Conservation (phyloP, 78 protist genomes). For the Diacronema lutheri region DNA sequence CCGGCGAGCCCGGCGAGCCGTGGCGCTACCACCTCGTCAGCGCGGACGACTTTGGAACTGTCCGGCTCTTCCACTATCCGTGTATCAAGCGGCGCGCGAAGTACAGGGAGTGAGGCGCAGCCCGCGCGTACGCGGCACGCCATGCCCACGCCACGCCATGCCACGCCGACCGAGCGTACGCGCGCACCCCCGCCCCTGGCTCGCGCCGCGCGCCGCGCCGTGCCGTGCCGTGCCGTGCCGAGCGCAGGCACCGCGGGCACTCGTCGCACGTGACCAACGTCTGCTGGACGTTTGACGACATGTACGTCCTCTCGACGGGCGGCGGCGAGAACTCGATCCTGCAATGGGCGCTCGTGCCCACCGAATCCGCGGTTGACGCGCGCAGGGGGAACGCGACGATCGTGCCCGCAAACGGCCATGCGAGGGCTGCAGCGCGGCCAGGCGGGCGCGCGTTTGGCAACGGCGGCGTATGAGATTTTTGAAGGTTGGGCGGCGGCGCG, state of each 20-base stretch:
- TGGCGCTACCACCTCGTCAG: slow-evolving; percentile 40
- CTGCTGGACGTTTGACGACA: slow-evolving; percentile 22
- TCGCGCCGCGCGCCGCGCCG: too few species aligned
- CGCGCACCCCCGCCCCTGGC: too few species aligned
- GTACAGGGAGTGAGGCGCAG: not conserved
- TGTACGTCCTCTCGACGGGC: slow-evolving; percentile 38
- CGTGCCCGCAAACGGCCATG: too few species aligned
- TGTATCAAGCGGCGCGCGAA: not conserved
- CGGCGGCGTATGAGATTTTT: too few species aligned
- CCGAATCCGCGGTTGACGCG: not conserved
- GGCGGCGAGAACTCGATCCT: slow-evolving; percentile 15
- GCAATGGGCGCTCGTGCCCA: slow-evolving; percentile 14
- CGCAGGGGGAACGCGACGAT: too few species aligned
- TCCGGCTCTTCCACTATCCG: slow-evolving; percentile 63
- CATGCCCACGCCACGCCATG: too few species aligned
- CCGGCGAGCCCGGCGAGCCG: not conserved
- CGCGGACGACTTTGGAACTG: slow-evolving; percentile 60
- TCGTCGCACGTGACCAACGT: slow-evolving; percentile 64
- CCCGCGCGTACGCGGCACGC: not conserved
- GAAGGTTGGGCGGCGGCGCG: too few species aligned
- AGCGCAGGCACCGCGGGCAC: slow-evolving; percentile 69
- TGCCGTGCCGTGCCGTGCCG: too few species aligned
- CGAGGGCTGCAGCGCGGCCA: too few species aligned
- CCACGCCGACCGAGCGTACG: too few species aligned
- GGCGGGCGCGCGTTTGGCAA: too few species aligned